These are phyloP conservation scores for Clathrus columnatus DNA, from an alignment of 768 basidiomycete species.

Conservation along the genomic window DNA sequence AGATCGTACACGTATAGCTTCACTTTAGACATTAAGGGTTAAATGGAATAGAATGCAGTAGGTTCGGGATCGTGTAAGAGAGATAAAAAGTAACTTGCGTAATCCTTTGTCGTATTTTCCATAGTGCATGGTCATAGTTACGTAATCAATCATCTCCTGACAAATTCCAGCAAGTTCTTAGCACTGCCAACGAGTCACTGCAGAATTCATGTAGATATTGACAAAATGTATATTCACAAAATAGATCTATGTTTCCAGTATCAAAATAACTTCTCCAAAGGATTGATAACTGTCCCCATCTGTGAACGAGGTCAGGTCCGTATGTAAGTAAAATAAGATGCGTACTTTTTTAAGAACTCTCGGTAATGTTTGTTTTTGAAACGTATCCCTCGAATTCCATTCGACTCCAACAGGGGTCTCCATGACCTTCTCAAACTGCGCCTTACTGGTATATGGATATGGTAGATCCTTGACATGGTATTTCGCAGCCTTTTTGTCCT, in stretches of 20 bases:
- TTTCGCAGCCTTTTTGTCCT: constrained; percentile 87
- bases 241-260: neutral
- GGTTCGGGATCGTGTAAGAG: neutral
- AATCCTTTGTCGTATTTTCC: neutral
- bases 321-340: neutral
- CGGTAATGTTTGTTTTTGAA: constrained; percentile 79
- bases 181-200: too few relatives aligned
- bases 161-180: too few relatives aligned
- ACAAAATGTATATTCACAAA: neutral
- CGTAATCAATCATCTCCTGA: too few relatives aligned
- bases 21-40: constrained; percentile 32
- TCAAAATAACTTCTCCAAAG: constrained; percentile 47
- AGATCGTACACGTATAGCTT: constrained; percentile 89
- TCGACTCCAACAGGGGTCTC: constrained; percentile 76
- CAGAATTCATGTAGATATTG: neutral
- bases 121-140: neutral
- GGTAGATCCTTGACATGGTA: constrained; percentile 89
- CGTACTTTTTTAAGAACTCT: constrained; percentile 79
- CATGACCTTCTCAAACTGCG: constrained; percentile 85
- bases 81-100: neutral
- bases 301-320: constrained; percentile 19
- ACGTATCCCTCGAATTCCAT: constrained; percentile 85
- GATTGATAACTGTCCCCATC: constrained; percentile 67
- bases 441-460: constrained; percentile 87
- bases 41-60: neutral